Evolutionary conservation across 495 filamentous ascomycete species (phyloP).

Genomic region (Xylona heveae): DNA sequence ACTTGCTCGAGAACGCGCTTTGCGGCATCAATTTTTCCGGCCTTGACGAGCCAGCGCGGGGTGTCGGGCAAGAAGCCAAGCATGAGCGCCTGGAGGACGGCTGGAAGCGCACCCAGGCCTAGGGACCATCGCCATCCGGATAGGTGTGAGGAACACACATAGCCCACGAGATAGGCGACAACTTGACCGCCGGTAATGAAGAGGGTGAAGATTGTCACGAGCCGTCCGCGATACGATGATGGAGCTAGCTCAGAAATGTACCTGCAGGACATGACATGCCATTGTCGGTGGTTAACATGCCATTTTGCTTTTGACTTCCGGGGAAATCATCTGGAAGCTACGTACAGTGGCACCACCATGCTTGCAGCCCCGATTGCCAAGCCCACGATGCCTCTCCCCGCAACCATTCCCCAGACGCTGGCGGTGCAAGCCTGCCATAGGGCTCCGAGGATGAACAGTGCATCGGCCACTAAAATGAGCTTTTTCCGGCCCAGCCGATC

Average conservation of each 20-base stretch:
- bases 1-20: constrained; percentile 39
- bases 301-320: not conserved
- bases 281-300: not conserved
- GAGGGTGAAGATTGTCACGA: constrained; percentile 60
- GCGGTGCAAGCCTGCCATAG: constrained; percentile 41
- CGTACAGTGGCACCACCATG: constrained; percentile 57
- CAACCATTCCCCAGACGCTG: constrained; percentile 48
- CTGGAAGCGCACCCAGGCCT: constrained; percentile 62
- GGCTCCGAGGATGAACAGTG: constrained; percentile 57
- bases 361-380: constrained; percentile 65
- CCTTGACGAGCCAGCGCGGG: constrained; percentile 67
- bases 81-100: constrained; percentile 42
- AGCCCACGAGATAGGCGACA: constrained; percentile 62
- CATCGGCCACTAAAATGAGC: constrained; percentile 62
- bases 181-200: constrained; percentile 76
- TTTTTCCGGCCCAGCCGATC: constrained; percentile 52
- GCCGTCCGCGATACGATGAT: constrained; percentile 43
- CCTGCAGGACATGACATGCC: constrained; percentile 12
- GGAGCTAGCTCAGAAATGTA: constrained; percentile 79
- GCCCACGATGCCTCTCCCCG: constrained; percentile 63
- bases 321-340: constrained; percentile 4
- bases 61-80: constrained; percentile 60
- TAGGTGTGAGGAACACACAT: constrained; percentile 32
- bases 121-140: constrained; percentile 83
- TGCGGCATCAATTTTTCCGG: constrained; percentile 34